Conservation (phyloP, 805 yeast species). For the Saturnispora sanitii region DNA sequence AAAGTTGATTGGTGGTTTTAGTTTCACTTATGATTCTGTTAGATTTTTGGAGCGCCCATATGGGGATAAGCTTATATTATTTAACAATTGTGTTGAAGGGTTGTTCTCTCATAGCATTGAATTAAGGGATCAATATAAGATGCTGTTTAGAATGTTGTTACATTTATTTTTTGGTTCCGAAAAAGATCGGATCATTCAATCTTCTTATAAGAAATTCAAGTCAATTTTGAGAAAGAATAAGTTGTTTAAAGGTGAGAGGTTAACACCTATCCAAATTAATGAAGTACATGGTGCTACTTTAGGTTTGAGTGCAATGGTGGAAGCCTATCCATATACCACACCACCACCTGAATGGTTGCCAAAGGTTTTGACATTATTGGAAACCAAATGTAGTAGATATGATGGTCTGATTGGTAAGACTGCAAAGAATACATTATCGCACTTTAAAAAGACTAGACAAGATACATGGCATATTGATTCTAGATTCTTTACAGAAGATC, state of each 20-base stretch:
- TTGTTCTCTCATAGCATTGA: slow-evolving; percentile 58
- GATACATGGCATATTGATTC: slow-evolving; percentile 95
- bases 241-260: slow-evolving; percentile 22
- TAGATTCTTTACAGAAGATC: slow-evolving; percentile 60
- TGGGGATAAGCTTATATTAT: slow-evolving; percentile 38
- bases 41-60: slow-evolving; percentile 47
- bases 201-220: slow-evolving; percentile 36
- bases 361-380: slow-evolving; percentile 51
- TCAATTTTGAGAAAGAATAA: slow-evolving; percentile 30
- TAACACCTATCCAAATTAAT: slow-evolving; percentile 34
- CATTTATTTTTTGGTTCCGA: slow-evolving; percentile 48
- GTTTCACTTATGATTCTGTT: slow-evolving; percentile 62
- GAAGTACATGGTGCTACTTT: slow-evolving; percentile 75
- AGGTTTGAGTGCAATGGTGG: slow-evolving; percentile 79
- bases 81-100: slow-evolving; percentile 41
- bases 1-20: slow-evolving; percentile 53
- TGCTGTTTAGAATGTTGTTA: slow-evolving; percentile 69
- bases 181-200: slow-evolving; percentile 32
- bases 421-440: slow-evolving; percentile 71
- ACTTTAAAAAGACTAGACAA: slow-evolving; percentile 83
- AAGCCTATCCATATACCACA: slow-evolving; percentile 81
- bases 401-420: slow-evolving; percentile 75
- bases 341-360: slow-evolving; percentile 95
- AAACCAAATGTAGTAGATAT: slow-evolving; percentile 59
- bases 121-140: slow-evolving; percentile 64